Evolutionary conservation across 768 basidiomycete genomes (phyloP), one percentile per base, ranked within the genome.

Genomic region (Boletellus emodensis): DNA sequence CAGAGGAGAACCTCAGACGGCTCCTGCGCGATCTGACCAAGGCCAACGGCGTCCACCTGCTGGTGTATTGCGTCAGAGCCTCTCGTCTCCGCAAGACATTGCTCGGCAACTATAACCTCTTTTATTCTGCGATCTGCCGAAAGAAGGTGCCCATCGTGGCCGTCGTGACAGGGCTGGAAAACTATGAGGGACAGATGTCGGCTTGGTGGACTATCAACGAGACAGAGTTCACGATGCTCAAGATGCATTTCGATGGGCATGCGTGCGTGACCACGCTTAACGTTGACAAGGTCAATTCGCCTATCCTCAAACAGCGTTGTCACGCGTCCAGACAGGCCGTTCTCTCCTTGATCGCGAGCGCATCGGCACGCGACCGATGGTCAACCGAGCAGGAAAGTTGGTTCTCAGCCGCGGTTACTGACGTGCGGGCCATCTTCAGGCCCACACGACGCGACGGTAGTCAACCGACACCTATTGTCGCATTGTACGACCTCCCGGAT

Each of bases 181-280:
- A 72, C 48, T 59, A 73, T 30, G 66, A 65, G 13, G 36, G 30
- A 7, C 50, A 62, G 39, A 68, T 66, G 65, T 40, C 36, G 24
- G 55, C 50, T 54, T 69, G 53, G 73, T 73, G 72, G 73, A 42
- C 43, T 13, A 52, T 57, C 26, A 73, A 74, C 46, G 55, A 58
- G 34, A 38, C 36, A 37, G 67, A 66, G 49, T 59, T 72, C 38
- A 34, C 50, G 28, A 35, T 13, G 41, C 59, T 65, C 52, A 62
- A 60, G 34, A 67, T 74, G 64, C 48, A 53, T 40, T 71, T 74
- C 44, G 53, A 55, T 32, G 71, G 61, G 7, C 69, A 71, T 48
- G 73, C 71, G 6, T 73, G 71, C 49, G 63, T 75, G 49, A 75
- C 73, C 22, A 70, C 73, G 36, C 69, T 65, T 44, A 54, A 65